Conservation (phyloP, 495 filamentous ascomycete species). For the Tricharina praecox region DNA sequence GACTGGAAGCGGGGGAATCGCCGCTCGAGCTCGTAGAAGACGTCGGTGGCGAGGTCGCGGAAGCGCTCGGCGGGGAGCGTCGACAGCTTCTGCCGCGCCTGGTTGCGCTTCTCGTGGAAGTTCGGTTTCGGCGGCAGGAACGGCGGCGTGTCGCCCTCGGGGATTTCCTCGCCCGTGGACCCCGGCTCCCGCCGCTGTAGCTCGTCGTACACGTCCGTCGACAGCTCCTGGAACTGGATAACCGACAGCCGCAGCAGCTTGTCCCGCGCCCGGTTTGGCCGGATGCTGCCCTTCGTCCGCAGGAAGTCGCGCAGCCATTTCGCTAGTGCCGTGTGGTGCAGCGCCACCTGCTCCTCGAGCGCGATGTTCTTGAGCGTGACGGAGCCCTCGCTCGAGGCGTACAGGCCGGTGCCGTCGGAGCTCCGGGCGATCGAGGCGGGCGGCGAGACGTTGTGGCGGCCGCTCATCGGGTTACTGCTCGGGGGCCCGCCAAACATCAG, state of each 20-base stretch:
- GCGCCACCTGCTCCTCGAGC: constrained; percentile 51
- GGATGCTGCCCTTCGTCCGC: constrained; percentile 44
- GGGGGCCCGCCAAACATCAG: background rate
- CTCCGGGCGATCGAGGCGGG: constrained; percentile 74
- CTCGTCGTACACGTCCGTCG: constrained; percentile 95
- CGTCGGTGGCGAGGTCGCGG: constrained; percentile 81
- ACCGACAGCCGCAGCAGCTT: constrained; percentile 76
- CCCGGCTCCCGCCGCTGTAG: constrained; percentile 50
- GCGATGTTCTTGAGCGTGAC: constrained; percentile 32
- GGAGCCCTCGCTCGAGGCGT: constrained; percentile 40
- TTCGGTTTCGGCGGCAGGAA: constrained; percentile 65
- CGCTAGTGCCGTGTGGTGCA: constrained; percentile 69
- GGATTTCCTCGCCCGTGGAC: constrained; percentile 30
- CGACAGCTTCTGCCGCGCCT: constrained; percentile 82
- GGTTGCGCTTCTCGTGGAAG: constrained; percentile 94
- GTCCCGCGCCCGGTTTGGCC: constrained; percentile 75
- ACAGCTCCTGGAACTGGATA: constrained; percentile 91
- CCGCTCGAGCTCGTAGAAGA: constrained; percentile 83
- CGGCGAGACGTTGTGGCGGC: constrained; percentile 60
- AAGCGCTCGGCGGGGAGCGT: constrained; percentile 72
- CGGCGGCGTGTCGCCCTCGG: constrained; percentile 35
- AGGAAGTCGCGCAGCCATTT: constrained; percentile 42
- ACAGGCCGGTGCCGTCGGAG: constrained; percentile 50
- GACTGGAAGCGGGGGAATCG: constrained; percentile 63
- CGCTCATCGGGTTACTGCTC: constrained; percentile 28